A percentile compares a stretch with the other conserved stretches of the same genome.
phyloP scores from a whole-genome alignment of 2,329 filamentous ascomycete genomes.

The Akanthomyces uredinophilus region DNA sequence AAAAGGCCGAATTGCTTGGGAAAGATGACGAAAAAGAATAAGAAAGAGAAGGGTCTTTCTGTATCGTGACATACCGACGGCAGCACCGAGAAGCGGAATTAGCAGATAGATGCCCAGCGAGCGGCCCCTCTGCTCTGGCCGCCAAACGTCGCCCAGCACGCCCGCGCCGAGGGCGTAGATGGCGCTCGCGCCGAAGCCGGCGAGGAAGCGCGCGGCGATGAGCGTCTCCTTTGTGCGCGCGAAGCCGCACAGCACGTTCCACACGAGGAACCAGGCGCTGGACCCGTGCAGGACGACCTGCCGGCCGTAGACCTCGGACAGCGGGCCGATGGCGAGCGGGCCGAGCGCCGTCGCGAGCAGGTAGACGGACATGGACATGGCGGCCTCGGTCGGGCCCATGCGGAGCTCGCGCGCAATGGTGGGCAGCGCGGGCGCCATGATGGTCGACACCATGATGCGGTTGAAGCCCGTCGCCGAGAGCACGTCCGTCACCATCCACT shows the following conservation, averaged over 20 bases:
- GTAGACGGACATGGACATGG: slow-evolving; percentile 42
- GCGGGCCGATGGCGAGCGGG: slow-evolving; percentile 36
- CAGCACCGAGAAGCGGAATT: slow-evolving; percentile 35
- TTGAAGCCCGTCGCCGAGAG: slow-evolving; percentile 47
- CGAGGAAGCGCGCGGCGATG: slow-evolving; percentile 41
- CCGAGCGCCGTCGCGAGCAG: slow-evolving; percentile 40
- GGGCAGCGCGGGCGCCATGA: slow-evolving; percentile 46
- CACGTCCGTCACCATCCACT: slow-evolving; percentile 46
- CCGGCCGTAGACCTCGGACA: slow-evolving; percentile 46
- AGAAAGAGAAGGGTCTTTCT: no score
- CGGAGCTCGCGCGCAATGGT: slow-evolving; percentile 46
- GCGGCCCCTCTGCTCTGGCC: slow-evolving; percentile 38
- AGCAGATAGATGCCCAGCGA: slow-evolving; percentile 34
- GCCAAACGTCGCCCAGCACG: slow-evolving; percentile 43
- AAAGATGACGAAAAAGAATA: no score
- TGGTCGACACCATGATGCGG: slow-evolving; percentile 46
- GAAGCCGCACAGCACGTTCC: slow-evolving; percentile 43
- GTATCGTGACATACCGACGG: slow-evolving; percentile 26
- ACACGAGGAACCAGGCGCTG: slow-evolving; percentile 45
- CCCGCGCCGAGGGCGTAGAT: slow-evolving; percentile 42
- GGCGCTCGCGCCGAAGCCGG: slow-evolving; percentile 43
- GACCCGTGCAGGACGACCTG: slow-evolving; percentile 35
- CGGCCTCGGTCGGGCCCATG: slow-evolving; percentile 43
- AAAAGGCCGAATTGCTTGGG: no score
- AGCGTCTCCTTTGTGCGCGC: slow-evolving; percentile 34